Conservation (phyloP, 345 rosid species). For the Hevea brasiliensis region DNA sequence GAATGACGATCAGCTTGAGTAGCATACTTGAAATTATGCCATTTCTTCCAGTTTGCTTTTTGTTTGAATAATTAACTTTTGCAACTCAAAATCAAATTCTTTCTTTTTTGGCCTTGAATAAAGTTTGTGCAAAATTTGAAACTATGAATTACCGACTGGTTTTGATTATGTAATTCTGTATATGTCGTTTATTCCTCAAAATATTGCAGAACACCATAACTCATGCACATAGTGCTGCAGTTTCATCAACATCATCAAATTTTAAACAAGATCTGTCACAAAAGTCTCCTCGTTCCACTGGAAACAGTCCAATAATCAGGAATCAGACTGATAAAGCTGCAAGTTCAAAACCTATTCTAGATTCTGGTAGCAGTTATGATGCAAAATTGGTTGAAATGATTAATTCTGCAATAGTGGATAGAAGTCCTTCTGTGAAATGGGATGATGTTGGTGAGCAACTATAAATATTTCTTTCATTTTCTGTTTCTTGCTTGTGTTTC, state of each 20-base stretch:
- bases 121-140: neutral
- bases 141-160: neutral
- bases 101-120: neutral
- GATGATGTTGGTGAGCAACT: constrained; percentile 86
- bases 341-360: constrained; percentile 51
- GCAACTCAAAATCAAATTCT: neutral
- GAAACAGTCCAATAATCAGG: constrained; percentile 34
- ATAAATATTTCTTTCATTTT: neutral
- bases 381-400: constrained; percentile 84
- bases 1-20: neutral
- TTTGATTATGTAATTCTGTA: constrained; percentile 6
- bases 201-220: constrained; percentile 56
- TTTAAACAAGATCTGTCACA: constrained; percentile 35
- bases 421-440: constrained; percentile 95
- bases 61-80: neutral
- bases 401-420: constrained; percentile 83
- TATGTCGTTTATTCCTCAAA: constrained; percentile 15
- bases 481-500: neutral
- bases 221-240: constrained; percentile 49
- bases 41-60: neutral
- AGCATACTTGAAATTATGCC: neutral
- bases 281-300: constrained; percentile 38
- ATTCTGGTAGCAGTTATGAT: constrained; percentile 60
- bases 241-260: constrained; percentile 46
- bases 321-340: constrained; percentile 44